Base-by-base conservation (phyloP, 1,284 basidiomycete species). In the Neolentinus lepideus region DNA sequence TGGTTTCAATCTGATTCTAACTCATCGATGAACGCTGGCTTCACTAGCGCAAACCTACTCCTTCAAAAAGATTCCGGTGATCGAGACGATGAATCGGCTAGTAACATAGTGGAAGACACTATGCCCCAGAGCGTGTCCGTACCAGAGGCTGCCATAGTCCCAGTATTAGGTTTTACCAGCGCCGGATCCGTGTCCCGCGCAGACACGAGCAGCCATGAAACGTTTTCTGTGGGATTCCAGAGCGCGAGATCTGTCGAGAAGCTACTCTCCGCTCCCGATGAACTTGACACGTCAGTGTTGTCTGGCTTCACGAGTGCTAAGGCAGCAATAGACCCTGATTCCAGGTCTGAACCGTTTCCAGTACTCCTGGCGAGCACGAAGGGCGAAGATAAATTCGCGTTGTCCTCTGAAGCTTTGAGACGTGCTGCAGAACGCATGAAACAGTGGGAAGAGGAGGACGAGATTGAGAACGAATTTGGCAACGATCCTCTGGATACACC, bases 341-440 rank as follows among this genome's bases (percentile, higher is more conserved):
- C 33, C n/a, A n/a, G 16, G 38, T 43, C 38, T 6, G 38, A 16
- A 3, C 38, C 38, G 3, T 43, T 16, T 4, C 19, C 38, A n/a
- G 4, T 43, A 6, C 16, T 45, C 51, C 58, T 16, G 29, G 47
- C 55, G 56, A 19, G 57, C 45, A 26, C 56, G 25, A 53, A 61
- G 61, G 58, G 35, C 43, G 62, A 53, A 46, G 57, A 57, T 19
- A 65, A 56, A 61, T 68, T 84, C 6, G 64, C 71, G 36, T 85
- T 85, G 0, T 85, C 86, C 2, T 73, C 71, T n/a, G 71, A 70
- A 24, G 84, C 88, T 1, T 63, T 87, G 6, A 77, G 76, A 3
- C 75, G 75, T 58, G 86, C 85, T 0, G 69, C 77, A 63, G 73
- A 75, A 56, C 80, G 74, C 61, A 74, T 84, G 68, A 72, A 71